Evolutionary conservation across 805 yeast species (phyloP), one percentile per base, ranked within the genome.

Genomic region (Wickerhamomyces bisporus): DNA sequence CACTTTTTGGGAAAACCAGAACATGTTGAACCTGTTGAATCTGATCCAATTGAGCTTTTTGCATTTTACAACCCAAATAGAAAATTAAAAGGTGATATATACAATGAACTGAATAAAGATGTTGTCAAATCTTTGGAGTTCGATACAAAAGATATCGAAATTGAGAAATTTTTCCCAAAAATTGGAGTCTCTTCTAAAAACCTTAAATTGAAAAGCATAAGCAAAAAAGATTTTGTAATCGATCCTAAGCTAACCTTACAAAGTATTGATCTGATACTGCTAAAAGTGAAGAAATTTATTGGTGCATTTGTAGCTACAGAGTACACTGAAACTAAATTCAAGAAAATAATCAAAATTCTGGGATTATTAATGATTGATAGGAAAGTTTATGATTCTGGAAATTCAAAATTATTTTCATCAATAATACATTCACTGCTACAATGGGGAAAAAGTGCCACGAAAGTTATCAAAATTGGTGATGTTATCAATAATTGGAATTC

Each of bases 281-380:
- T 31, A 5, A 44, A 40, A 24, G 16, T 47, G 1, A 6, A 10
- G 6, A 44, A 35, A 15, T 40, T 40, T 8, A 15, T 40, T n/a
- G 36, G 32, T 1, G 11, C 18, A 11, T 5, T 35, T 6, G 16
- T 27, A 1, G 16, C 26, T 3, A 9, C 6, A 11, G 18, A 27
- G 4, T 42, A 19, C 21, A 12, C 26, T 1, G 10, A 6, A 3
- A 17, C 20, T 1, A 32, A 23, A 17, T 45, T 35, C 39, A 15
- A 14, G 1, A 20, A 11, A 4, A 23, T 45, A 2, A 25, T 45
- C 9, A 26, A 34, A 16, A 15, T 36, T 3, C 7, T 40, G 6
- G 47, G 47, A 3, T 27, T 42, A 3, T 15, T 39, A 11, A 38
- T 45, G 21, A 38, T 45, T 14, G 50, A 47, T 30, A 32, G 34